phyloP scores from a whole-genome alignment of 2,329 filamentous ascomycete species.

The Didymella arachidicola region DNA sequence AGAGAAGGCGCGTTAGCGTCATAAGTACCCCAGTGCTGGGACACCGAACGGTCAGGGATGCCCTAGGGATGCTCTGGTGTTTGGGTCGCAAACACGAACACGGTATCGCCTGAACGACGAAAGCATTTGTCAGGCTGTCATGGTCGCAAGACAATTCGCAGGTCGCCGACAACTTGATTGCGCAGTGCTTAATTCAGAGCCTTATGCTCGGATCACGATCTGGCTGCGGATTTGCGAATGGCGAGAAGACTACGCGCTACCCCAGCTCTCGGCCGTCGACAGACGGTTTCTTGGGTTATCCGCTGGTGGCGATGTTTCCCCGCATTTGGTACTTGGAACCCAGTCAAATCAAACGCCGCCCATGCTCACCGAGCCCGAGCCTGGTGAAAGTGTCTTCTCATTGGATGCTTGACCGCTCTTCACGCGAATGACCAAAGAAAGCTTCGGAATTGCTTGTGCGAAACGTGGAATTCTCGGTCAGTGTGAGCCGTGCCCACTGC shows the following conservation, averaged over 20 bases:
- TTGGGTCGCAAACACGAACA: background rate
- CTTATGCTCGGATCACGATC: background rate
- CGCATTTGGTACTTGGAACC: constrained; percentile 6
- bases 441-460: constrained; percentile 2
- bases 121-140: background rate
- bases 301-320: constrained; percentile 7
- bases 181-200: background rate
- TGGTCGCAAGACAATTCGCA: background rate
- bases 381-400: background rate
- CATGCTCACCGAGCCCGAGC: background rate
- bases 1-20: background rate
- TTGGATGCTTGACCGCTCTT: background rate
- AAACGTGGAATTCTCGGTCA: constrained; percentile 1
- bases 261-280: constrained; percentile 2
- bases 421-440: background rate
- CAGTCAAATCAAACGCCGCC: constrained; percentile 1
- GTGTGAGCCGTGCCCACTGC: constrained; percentile 1
- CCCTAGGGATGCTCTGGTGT: background rate
- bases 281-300: background rate
- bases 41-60: background rate
- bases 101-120: background rate
- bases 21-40: background rate
- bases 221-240: background rate
- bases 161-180: background rate
- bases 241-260: constrained; percentile 7